Evolutionary conservation across 768 basidiomycete genomes (phyloP).

Genomic region (Calocera viscosa): DNA sequence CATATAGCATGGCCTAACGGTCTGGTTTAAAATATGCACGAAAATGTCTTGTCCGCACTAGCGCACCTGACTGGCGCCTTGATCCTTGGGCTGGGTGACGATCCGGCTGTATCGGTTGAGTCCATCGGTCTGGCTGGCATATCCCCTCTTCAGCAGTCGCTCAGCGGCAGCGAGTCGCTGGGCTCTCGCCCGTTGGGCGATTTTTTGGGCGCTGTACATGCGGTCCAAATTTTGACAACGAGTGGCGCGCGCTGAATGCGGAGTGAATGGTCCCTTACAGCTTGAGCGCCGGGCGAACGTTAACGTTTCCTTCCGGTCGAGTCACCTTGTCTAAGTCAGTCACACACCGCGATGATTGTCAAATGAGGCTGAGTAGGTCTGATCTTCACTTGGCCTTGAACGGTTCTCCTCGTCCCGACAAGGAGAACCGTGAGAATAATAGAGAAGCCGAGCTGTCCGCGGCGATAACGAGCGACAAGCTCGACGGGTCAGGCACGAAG

Average conservation of each 20-base stretch:
- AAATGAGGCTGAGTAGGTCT: too few relatives aligned
- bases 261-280: not conserved
- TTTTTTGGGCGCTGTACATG: not conserved
- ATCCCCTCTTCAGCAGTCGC: not conserved
- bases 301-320: slow-evolving; percentile 10
- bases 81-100: slow-evolving; percentile 84
- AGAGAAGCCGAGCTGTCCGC: too few relatives aligned
- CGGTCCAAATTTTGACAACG: not conserved
- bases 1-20: slow-evolving; percentile 89
- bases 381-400: too few relatives aligned
- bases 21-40: slow-evolving; percentile 7
- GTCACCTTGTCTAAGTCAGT: slow-evolving; percentile 8
- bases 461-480: too few relatives aligned
- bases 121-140: slow-evolving; percentile 14
- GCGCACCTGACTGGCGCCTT: slow-evolving; percentile 82
- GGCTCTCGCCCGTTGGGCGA: not conserved
- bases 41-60: not conserved
- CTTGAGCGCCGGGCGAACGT: slow-evolving; percentile 2
- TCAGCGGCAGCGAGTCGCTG: not conserved
- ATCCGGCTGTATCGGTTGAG: slow-evolving; percentile 58
- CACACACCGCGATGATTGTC: not conserved
- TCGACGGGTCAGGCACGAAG: too few relatives aligned
- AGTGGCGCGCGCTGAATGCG: not conserved
- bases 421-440: too few relatives aligned
- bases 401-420: too few relatives aligned